These are phyloP conservation scores for Dipteronia dyeriana DNA, from an alignment of 345 rosid species.

Conservation along the genomic window DNA sequence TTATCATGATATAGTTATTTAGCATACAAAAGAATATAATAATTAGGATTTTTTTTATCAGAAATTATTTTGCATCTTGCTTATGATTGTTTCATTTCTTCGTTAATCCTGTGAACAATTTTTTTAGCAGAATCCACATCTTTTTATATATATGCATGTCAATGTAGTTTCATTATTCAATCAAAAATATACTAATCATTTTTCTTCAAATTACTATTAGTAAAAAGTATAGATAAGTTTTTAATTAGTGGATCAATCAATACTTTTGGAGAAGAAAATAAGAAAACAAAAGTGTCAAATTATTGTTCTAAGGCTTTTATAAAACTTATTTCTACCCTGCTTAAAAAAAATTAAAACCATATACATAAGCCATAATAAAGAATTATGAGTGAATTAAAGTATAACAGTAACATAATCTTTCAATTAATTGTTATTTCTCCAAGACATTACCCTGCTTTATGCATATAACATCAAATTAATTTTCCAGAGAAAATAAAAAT, in stretches of 20 bases:
- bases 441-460: neutral
- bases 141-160: neutral
- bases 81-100: neutral
- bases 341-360: too few species aligned
- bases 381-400: too few species aligned
- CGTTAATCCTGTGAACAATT: neutral
- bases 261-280: neutral
- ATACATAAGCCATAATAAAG: too few species aligned
- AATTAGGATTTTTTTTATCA: slow-evolving; percentile 6
- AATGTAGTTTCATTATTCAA: neutral
- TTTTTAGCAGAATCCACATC: neutral
- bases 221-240: neutral
- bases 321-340: too few species aligned
- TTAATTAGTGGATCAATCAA: neutral
- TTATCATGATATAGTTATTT: slow-evolving; percentile 12
- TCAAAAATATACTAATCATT: too few species aligned
- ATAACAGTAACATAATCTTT: neutral
- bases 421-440: neutral
- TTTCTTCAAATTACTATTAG: neutral
- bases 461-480: too few species aligned
- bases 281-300: neutral
- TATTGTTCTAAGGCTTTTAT: too few species aligned
- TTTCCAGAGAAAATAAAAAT: neutral
- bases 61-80: neutral
- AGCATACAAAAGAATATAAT: slow-evolving; percentile 5